Percentiles rank a stretch among this genome's conserved stretches.
These are phyloP conservation scores for Quillaja saponaria DNA, from an alignment of 306 rosid genomes.

Conservation along the genomic window DNA sequence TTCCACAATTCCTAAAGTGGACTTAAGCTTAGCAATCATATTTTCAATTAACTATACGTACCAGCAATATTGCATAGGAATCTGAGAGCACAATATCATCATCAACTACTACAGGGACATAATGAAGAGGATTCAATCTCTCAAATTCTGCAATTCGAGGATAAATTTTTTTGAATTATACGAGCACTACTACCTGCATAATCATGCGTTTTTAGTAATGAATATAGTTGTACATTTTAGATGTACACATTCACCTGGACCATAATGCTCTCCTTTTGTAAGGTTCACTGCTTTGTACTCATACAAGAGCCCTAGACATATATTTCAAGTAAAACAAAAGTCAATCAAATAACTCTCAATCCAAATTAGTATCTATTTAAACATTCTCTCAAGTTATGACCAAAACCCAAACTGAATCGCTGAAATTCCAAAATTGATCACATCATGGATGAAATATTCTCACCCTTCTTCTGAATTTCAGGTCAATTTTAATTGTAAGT, in stretches of 20 bases:
- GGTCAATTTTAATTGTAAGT: too few species aligned
- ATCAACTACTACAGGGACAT: constrained; percentile 54
- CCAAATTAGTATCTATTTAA: background rate
- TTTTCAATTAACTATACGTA: constrained; percentile 29
- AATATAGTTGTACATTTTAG: too few species aligned
- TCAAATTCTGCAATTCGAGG: constrained; percentile 46
- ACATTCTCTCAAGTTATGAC: background rate
- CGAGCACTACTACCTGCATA: background rate
- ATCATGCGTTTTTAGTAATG: too few species aligned
- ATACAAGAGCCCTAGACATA: constrained; percentile 40
- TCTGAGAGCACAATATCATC: constrained; percentile 45
- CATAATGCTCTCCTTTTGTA: constrained; percentile 39
- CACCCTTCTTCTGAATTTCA: too few species aligned
- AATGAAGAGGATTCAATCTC: constrained; percentile 48
- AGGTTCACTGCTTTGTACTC: constrained; percentile 48
- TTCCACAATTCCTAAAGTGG: background rate
- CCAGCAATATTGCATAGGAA: constrained; percentile 54
- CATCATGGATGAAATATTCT: too few species aligned
- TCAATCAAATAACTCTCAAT: background rate
- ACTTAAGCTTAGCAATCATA: constrained; percentile 6
- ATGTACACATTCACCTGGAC: constrained; percentile 44
- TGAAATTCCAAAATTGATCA: too few species aligned
- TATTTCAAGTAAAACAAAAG: background rate
- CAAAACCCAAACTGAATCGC: too few species aligned
- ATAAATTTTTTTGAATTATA: constrained; percentile 14